These are phyloP conservation scores for Anisodus acutangulus DNA, from an alignment of 257 asterid genomes.

Conservation along the genomic window DNA sequence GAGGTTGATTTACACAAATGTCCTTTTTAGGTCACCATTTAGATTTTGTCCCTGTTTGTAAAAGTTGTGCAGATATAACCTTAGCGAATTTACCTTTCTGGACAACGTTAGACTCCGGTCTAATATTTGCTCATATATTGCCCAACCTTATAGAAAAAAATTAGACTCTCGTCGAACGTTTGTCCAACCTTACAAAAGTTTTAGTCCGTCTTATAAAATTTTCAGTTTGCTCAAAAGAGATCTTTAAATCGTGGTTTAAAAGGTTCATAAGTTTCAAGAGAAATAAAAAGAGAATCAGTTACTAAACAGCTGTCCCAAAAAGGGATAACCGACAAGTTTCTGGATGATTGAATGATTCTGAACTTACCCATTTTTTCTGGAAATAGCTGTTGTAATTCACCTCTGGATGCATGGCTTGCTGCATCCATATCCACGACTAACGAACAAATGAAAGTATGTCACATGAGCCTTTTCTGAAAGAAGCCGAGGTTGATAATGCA, in stretches of 20 bases:
- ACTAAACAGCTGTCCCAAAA: not conserved
- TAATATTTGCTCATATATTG: not conserved
- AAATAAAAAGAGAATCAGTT: not conserved
- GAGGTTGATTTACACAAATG: not conserved
- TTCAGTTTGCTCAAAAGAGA: not conserved
- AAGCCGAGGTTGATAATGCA: not conserved
- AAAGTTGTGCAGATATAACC: not conserved
- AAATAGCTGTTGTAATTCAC: conserved; percentile 76
- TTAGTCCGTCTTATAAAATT: not conserved
- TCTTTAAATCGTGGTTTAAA: not conserved
- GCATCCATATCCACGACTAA: conserved; percentile 99
- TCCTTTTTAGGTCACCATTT: not conserved
- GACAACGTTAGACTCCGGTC: not conserved
- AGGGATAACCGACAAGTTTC: not conserved
- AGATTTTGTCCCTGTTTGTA: not conserved
- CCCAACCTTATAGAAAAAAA: not conserved
- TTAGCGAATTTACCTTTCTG: not conserved
- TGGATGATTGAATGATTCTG: not conserved
- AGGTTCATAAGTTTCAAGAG: not conserved
- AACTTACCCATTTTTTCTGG: conserved; percentile 83
- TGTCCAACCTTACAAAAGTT: not conserved
- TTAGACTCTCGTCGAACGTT: not conserved
- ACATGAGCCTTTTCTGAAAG: not conserved
- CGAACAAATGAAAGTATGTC: conserved; percentile 19
- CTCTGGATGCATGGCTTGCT: conserved; percentile 99